Percentiles rank a stretch among this genome's conserved stretches.
Evolutionary conservation across 2,329 filamentous ascomycete genomes (phyloP).

Genomic region (Chaetomium sp.): DNA sequence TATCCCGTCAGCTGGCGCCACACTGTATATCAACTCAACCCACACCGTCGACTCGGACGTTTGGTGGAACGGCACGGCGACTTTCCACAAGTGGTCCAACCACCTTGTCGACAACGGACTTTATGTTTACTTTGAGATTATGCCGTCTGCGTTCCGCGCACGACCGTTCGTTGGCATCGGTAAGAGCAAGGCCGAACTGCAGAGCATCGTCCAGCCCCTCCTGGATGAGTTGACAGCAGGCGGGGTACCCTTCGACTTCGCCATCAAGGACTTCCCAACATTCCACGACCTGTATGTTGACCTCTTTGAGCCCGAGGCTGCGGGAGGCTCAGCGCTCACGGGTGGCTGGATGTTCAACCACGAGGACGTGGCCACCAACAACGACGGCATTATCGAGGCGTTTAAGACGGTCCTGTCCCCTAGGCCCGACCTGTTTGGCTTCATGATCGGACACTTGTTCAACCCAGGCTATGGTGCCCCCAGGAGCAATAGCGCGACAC

Average conservation of each 20-base stretch:
- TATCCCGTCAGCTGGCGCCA: conserved; percentile 46
- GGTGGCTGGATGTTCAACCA: conserved; percentile 46
- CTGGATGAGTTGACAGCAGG: conserved; percentile 39
- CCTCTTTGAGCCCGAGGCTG: conserved; percentile 42
- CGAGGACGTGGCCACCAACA: conserved; percentile 42
- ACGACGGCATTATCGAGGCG: conserved; percentile 43
- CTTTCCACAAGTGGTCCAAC: conserved; percentile 50
- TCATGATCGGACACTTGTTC: conserved; percentile 44
- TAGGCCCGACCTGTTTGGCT: conserved; percentile 36
- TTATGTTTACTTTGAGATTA: conserved; percentile 48
- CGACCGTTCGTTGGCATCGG: conserved; percentile 42
- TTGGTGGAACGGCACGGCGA: conserved; percentile 50
- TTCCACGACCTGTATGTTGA: conserved; percentile 44
- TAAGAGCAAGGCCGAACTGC: conserved; percentile 40
- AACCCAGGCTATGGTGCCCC: conserved; percentile 41
- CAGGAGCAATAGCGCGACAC: conserved; percentile 42
- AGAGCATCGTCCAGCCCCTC: conserved; percentile 41
- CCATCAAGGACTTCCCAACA: conserved; percentile 39
- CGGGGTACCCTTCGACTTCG: conserved; percentile 39
- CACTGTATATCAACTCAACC: conserved; percentile 45
- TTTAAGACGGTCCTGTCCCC: conserved; percentile 39
- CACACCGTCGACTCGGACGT: conserved; percentile 43
- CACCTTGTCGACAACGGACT: conserved; percentile 47
- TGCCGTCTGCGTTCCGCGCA: conserved; percentile 43
- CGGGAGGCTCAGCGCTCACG: conserved; percentile 39